Conservation (phyloP, 768 basidiomycete genomes). For the Pleurotus sapidus region DNA sequence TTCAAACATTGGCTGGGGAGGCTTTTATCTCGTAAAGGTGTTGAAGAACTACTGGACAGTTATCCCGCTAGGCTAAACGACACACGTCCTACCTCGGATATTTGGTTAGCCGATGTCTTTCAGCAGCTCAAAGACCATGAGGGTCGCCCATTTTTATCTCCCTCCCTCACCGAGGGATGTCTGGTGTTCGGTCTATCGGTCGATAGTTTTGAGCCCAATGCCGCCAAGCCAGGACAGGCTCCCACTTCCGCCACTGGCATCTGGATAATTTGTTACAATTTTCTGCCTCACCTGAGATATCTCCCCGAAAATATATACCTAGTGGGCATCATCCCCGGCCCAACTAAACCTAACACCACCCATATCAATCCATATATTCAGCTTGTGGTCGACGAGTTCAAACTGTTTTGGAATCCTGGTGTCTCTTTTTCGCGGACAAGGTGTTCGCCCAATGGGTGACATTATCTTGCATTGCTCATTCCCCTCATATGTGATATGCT, state of each 20-base stretch:
- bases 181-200: background rate
- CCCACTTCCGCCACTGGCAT: background rate
- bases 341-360: background rate
- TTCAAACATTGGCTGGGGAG: conserved; percentile 2
- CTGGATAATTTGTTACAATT: background rate
- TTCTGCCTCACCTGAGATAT: background rate
- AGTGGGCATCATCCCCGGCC: conserved; percentile 2
- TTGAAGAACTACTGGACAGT: background rate
- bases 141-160: background rate
- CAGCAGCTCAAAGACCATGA: background rate
- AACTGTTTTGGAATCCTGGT: background rate
- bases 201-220: background rate
- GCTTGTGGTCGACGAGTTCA: background rate
- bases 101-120: background rate
- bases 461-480: background rate
- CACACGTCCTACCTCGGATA: background rate
- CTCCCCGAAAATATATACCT: conserved; percentile 3
- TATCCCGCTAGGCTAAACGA: background rate
- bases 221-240: background rate
- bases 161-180: background rate
- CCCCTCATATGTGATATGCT: conserved; percentile 22
- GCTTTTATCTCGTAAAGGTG: background rate
- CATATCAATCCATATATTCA: background rate
- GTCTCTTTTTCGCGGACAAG: background rate
- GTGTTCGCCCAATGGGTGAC: background rate